Conservation (phyloP, 2,329 filamentous ascomycete genomes). For the Colletotrichum brevisporum region DNA sequence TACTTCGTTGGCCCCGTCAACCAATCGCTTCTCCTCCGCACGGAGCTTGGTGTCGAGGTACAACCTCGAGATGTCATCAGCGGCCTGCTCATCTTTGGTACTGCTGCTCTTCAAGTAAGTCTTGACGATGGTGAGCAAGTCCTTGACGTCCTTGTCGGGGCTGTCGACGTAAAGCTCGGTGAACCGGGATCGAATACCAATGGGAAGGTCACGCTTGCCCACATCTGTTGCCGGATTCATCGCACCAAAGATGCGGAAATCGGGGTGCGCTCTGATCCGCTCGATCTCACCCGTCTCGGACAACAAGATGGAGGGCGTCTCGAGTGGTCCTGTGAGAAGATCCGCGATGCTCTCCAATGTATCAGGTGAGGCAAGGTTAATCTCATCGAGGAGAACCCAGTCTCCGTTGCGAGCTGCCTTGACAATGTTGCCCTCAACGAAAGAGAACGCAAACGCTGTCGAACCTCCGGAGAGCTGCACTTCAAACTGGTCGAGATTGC, state of each 20-base stretch:
- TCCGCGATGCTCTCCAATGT: constrained; percentile 95
- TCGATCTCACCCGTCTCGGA: constrained; percentile 96
- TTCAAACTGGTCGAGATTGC: constrained; percentile 83
- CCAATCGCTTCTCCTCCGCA: constrained; percentile 85
- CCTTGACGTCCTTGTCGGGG: constrained; percentile 88
- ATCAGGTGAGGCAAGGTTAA: constrained; percentile 95
- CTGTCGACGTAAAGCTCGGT: constrained; percentile 96
- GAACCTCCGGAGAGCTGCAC: constrained; percentile 81
- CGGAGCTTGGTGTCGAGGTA: constrained; percentile 91
- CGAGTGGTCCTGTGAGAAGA: constrained; percentile 81
- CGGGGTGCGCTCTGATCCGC: constrained; percentile 87
- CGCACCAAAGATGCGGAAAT: constrained; percentile 96
- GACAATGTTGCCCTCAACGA: constrained; percentile 95
- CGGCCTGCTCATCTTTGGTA: constrained; percentile 79
- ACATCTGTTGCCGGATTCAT: constrained; percentile 99
- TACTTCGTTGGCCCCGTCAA: constrained; percentile 95
- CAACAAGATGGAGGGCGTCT: constrained; percentile 85
- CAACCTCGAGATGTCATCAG: constrained; percentile 85
- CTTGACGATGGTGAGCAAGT: constrained; percentile 88
- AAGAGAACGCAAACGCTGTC: constrained; percentile 90
- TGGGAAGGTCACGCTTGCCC: constrained; percentile 93
- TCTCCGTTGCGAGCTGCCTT: constrained; percentile 96
- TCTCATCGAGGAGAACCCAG: constrained; percentile 97
- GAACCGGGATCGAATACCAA: constrained; percentile 90
- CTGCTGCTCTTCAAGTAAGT: constrained; percentile 84